These are phyloP conservation scores for Omphalotus guepiniiformis DNA, from an alignment of 768 basidiomycete genomes.

Conservation along the genomic window DNA sequence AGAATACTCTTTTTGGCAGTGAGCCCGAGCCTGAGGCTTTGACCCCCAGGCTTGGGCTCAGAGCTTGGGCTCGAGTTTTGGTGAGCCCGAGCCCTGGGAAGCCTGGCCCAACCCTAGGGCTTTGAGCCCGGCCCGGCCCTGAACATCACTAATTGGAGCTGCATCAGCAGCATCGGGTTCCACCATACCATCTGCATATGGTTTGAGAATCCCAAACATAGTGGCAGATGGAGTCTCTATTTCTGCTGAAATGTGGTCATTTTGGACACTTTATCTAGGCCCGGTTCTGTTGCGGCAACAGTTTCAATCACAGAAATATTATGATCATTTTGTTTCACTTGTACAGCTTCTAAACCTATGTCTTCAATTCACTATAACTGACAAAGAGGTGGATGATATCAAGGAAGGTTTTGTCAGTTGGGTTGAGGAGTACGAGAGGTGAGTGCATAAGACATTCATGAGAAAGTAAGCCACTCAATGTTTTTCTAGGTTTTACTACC, in stretches of 20 bases:
- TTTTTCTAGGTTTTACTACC: slow-evolving; percentile 19
- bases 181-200: slow-evolving; percentile 24
- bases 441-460: background rate
- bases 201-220: slow-evolving; percentile 21
- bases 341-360: slow-evolving; percentile 24
- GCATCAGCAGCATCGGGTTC: slow-evolving; percentile 24
- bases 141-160: slow-evolving; percentile 29
- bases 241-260: slow-evolving; percentile 25
- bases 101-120: too few species aligned
- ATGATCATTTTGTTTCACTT: slow-evolving; percentile 28
- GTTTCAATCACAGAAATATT: slow-evolving; percentile 23
- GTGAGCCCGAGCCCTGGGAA: too few species aligned
- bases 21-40: too few species aligned
- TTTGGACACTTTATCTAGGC: slow-evolving; percentile 26
- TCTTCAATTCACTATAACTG: slow-evolving; percentile 22
- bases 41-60: too few species aligned
- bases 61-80: too few species aligned
- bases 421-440: slow-evolving; percentile 28
- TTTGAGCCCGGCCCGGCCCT: too few species aligned
- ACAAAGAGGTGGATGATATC: slow-evolving; percentile 14
- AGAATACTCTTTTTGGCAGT: too few species aligned
- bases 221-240: slow-evolving; percentile 13
- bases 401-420: slow-evolving; percentile 20
- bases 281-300: slow-evolving; percentile 22
- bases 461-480: background rate